Evolutionary conservation across 2,329 filamentous ascomycete genomes (phyloP).

Genomic region (Botrytis fabae): DNA sequence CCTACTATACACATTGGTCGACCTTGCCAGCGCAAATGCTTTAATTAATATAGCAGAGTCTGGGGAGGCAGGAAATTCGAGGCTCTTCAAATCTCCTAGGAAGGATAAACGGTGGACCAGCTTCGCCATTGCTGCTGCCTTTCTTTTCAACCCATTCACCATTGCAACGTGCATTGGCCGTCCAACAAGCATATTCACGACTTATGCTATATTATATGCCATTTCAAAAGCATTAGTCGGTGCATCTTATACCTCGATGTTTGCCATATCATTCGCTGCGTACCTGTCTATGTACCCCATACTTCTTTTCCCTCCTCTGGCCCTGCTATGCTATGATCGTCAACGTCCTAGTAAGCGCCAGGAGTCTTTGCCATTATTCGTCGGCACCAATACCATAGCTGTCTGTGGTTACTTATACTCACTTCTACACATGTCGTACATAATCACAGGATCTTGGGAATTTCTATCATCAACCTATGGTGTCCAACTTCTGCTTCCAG

Average conservation of each 20-base stretch:
- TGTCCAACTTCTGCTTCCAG: conserved; percentile 84
- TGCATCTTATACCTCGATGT: conserved; percentile 71
- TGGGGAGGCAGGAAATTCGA: conserved; percentile 72
- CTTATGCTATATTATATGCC: conserved; percentile 81
- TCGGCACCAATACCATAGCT: conserved; percentile 52
- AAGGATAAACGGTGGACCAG: conserved; percentile 74
- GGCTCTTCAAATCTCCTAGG: conserved; percentile 75
- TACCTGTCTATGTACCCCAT: conserved; percentile 92
- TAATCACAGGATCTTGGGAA: conserved; percentile 80
- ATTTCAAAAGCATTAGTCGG: conserved; percentile 78
- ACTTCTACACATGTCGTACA: conserved; percentile 70
- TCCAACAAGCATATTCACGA: conserved; percentile 85
- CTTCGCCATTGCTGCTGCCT: conserved; percentile 77
- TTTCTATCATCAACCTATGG: conserved; percentile 90
- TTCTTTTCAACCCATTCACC: conserved; percentile 92
- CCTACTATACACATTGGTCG: conserved; percentile 76
- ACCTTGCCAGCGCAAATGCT: conserved; percentile 79
- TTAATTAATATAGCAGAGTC: conserved; percentile 79
- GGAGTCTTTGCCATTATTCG: conserved; percentile 51
- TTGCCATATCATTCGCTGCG: conserved; percentile 81
- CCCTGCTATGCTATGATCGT: conserved; percentile 77
- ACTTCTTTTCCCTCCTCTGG: conserved; percentile 78
- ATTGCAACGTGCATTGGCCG: conserved; percentile 87
- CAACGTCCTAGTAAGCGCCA: conserved; percentile 35
- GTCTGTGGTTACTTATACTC: conserved; percentile 57